These are phyloP conservation scores for Populus hybrid DNA, from an alignment of 441 rosid genomes.

Conservation along the genomic window DNA sequence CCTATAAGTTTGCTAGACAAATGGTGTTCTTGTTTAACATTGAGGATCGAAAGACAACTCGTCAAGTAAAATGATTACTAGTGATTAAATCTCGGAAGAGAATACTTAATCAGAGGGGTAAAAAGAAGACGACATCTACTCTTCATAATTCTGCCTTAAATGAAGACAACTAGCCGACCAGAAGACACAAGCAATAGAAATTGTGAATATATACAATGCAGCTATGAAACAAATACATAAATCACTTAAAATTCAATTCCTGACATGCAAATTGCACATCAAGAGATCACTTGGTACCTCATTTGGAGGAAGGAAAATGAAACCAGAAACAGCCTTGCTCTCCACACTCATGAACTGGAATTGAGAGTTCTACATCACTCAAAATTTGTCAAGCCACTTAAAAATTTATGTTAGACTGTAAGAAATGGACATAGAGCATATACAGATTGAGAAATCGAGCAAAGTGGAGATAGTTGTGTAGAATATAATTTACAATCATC, in stretches of 20 bases:
- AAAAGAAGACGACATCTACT: neutral
- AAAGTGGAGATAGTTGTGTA: neutral
- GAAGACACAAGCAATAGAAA: neutral
- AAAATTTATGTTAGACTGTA: neutral
- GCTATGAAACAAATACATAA: neutral
- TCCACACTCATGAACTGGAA: neutral
- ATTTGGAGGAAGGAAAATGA: neutral
- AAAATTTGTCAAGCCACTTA: neutral
- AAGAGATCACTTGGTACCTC: neutral
- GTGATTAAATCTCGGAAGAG: neutral
- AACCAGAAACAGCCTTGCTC: neutral
- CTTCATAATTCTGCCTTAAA: neutral
- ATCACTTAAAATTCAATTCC: too few relatives aligned
- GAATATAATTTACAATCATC: neutral
- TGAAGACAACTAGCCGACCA: neutral
- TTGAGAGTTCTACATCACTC: neutral
- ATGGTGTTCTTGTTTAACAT: neutral
- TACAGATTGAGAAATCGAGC: neutral
- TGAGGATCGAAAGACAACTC: neutral
- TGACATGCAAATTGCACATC: too few relatives aligned
- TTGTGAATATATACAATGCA: neutral
- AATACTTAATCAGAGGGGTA: neutral
- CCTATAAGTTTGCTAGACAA: neutral
- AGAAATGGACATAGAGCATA: neutral
- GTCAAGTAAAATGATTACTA: neutral